Percentiles rank a stretch among this genome's conserved stretches.
phyloP scores from a whole-genome alignment of 148 eudicot genomes.

The Beta vulgaris region DNA sequence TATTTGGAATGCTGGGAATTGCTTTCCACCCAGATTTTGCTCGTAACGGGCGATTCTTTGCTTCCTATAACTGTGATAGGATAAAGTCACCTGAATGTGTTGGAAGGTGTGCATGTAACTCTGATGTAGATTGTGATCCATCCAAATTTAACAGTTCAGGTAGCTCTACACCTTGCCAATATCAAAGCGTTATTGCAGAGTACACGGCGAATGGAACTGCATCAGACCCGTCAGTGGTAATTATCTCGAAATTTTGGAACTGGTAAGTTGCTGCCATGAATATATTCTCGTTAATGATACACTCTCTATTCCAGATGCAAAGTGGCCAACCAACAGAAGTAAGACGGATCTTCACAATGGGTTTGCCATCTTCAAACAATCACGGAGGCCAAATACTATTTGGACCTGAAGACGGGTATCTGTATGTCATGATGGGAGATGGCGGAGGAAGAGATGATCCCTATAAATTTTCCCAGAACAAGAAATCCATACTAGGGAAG shows the following conservation, averaged over 20 bases:
- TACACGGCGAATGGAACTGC: conserved; percentile 73
- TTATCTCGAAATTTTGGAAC: not conserved
- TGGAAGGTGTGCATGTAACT: conserved; percentile 91
- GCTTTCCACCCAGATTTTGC: conserved; percentile 88
- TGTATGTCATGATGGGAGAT: conserved; percentile 88
- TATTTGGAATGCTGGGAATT: conserved; percentile 87
- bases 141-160: conserved; percentile 46
- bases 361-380: conserved; percentile 57
- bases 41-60: conserved; percentile 76
- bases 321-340: conserved; percentile 59
- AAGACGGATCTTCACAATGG: conserved; percentile 79
- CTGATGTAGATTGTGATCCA: conserved; percentile 86
- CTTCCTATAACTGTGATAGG: conserved; percentile 81
- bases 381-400: conserved; percentile 86
- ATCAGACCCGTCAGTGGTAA: conserved; percentile 60
- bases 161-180: conserved; percentile 56
- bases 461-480: conserved; percentile 71
- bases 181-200: conserved; percentile 74
- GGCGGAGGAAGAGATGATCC: conserved; percentile 77
- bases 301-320: conserved; percentile 36
- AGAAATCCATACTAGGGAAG: conserved; percentile 87
- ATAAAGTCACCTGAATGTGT: conserved; percentile 60
- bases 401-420: conserved; percentile 72
- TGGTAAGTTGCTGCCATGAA: not conserved
- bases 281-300: not conserved